Evolutionary conservation across 305 asterid genomes (phyloP).

Genomic region (Fraxinus sp.): DNA sequence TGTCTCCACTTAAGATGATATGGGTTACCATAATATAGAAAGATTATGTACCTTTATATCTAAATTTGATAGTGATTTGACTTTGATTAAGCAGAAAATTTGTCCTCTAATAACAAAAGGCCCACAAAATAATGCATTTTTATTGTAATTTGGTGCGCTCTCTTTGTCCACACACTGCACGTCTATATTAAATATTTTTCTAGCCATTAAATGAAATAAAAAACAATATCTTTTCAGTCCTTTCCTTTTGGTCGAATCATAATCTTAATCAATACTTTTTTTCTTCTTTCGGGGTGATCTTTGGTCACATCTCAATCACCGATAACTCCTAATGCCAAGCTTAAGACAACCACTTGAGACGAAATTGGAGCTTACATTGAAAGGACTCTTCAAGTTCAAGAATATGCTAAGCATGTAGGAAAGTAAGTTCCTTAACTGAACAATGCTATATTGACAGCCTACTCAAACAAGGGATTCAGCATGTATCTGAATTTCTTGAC

Average conservation of each 20-base stretch:
- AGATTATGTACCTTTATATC: constrained; percentile 45
- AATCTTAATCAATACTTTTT: neutral
- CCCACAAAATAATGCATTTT: constrained; percentile 55
- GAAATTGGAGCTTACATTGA: constrained; percentile 14
- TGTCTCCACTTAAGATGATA: constrained; percentile 34
- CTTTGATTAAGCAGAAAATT: constrained; percentile 25
- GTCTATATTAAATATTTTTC: constrained; percentile 3
- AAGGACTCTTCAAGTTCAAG: neutral
- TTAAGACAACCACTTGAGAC: constrained; percentile 22
- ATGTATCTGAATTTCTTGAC: constrained; percentile 10
- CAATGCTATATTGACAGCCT: neutral
- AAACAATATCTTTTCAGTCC: constrained; percentile 19
- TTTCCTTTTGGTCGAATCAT: constrained; percentile 9
- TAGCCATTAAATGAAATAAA: constrained; percentile 14
- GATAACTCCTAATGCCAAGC: constrained; percentile 17
- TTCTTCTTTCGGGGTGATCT: neutral
- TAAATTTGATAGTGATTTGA: constrained; percentile 40
- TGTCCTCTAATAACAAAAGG: constrained; percentile 36
- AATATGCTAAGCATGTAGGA: neutral
- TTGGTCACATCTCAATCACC: constrained; percentile 6
- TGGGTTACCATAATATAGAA: constrained; percentile 43
- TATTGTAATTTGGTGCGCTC: constrained; percentile 37
- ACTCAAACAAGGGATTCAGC: constrained; percentile 20
- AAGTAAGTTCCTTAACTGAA: neutral
- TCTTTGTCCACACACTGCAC: constrained; percentile 41